These are phyloP conservation scores for Aspergillus aculeatus DNA, from an alignment of 2,329 filamentous ascomycete genomes.

Conservation along the genomic window DNA sequence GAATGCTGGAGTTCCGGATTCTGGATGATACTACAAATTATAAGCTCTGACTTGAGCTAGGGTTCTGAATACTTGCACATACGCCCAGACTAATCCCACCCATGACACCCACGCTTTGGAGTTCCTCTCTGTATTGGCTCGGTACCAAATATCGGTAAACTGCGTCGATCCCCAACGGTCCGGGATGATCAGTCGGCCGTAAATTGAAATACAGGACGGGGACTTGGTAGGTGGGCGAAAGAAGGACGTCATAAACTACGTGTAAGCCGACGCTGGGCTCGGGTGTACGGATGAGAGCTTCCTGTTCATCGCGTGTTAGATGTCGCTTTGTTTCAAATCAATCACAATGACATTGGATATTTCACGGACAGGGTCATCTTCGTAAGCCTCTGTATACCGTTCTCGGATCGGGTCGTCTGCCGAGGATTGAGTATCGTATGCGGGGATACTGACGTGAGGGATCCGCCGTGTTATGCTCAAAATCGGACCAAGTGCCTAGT, in stretches of 20 bases:
- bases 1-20: conserved; percentile 74
- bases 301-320: conserved; percentile 39
- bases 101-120: conserved; percentile 63
- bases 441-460: conserved; percentile 9
- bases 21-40: conserved; percentile 71
- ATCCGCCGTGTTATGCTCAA: conserved; percentile 32
- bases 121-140: conserved; percentile 59
- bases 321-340: conserved; percentile 1
- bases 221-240: conserved; percentile 71
- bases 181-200: conserved; percentile 56
- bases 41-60: conserved; percentile 34
- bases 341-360: conserved; percentile 8
- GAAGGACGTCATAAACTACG: conserved; percentile 70
- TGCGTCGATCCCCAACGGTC: conserved; percentile 62
- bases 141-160: conserved; percentile 72
- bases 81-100: conserved; percentile 76
- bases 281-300: conserved; percentile 41
- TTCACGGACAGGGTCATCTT: conserved; percentile 33
- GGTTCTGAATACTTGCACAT: conserved; percentile 45
- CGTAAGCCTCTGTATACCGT: conserved; percentile 22
- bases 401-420: conserved; percentile 16
- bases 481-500: conserved; percentile 27
- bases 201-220: conserved; percentile 76
- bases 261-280: conserved; percentile 41
- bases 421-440: conserved; percentile 12